A percentile compares a stretch with the other conserved stretches of the same genome.
phyloP scores from a whole-genome alignment of 176 grass and related monocot species.

The Carex littledalei region DNA sequence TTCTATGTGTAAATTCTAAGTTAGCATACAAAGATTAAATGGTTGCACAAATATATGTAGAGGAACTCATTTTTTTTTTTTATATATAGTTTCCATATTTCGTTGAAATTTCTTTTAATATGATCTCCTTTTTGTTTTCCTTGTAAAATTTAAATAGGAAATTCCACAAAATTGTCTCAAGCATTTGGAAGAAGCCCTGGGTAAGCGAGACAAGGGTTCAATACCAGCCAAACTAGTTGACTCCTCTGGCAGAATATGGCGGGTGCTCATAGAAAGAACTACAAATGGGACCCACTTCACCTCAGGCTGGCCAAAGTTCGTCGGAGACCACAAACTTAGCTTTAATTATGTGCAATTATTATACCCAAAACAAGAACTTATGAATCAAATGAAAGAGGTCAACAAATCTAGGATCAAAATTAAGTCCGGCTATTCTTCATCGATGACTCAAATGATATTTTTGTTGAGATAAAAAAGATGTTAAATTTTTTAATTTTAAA shows the following conservation, averaged over 20 bases:
- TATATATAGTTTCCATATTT: neutral
- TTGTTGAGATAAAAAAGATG: too few relatives aligned
- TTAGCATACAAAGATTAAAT: neutral
- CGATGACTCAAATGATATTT: neutral
- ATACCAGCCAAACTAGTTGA: slow-evolving; percentile 6
- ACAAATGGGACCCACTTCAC: slow-evolving; percentile 24
- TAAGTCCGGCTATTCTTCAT: neutral
- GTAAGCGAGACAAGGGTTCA: slow-evolving; percentile 3
- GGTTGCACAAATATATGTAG: neutral
- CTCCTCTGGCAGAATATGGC: slow-evolving; percentile 37
- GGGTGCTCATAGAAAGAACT: slow-evolving; percentile 27
- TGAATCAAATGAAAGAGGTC: neutral
- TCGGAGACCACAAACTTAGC: slow-evolving; percentile 28
- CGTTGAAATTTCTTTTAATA: neutral
- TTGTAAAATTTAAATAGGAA: slow-evolving; percentile 31
- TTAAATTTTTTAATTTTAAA: too few relatives aligned
- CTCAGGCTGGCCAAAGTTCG: slow-evolving; percentile 60
- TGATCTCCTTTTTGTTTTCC: neutral
- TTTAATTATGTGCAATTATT: neutral
- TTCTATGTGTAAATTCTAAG: neutral
- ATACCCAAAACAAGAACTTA: neutral
- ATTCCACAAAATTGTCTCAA: slow-evolving; percentile 67
- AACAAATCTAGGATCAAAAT: neutral
- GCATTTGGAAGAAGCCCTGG: slow-evolving; percentile 40
- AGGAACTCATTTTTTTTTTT: neutral